A percentile compares a stretch with the other conserved stretches of the same genome.
phyloP scores from a whole-genome alignment of 768 basidiomycete genomes.

The Nidularia sp. region DNA sequence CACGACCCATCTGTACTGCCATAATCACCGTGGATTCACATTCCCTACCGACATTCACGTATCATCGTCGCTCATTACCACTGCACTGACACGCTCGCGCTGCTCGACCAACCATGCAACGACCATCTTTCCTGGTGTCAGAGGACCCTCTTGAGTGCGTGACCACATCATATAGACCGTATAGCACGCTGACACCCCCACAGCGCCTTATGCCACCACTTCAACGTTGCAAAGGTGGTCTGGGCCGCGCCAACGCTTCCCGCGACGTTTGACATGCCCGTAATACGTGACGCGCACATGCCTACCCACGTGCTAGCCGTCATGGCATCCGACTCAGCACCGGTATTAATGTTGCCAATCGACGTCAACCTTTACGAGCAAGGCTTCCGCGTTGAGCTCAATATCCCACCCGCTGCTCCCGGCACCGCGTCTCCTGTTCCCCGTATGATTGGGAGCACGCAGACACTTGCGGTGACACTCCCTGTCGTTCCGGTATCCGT shows the following conservation, averaged over 20 bases:
- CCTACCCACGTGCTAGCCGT: slow-evolving; percentile 60
- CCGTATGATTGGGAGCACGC: slow-evolving; percentile 11
- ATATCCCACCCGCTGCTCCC: slow-evolving; percentile 27
- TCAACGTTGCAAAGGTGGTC: slow-evolving; percentile 25
- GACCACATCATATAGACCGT: background rate
- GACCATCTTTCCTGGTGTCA: slow-evolving; percentile 24
- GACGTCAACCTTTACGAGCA: slow-evolving; percentile 40
- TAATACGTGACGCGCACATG: slow-evolving; percentile 37
- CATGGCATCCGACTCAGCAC: slow-evolving; percentile 23
- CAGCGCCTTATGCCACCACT: slow-evolving; percentile 44
- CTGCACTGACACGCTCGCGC: background rate
- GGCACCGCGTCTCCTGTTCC: slow-evolving; percentile 29
- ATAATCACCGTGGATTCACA: background rate
- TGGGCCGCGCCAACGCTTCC: slow-evolving; percentile 24
- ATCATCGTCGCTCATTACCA: background rate
- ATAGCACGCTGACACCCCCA: slow-evolving; percentile 1
- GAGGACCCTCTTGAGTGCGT: slow-evolving; percentile 31
- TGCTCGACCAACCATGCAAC: slow-evolving; percentile 16
- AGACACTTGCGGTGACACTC: slow-evolving; percentile 36
- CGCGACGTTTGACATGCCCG: slow-evolving; percentile 41
- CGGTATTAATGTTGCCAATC: slow-evolving; percentile 50
- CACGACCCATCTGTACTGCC: slow-evolving; percentile 4
- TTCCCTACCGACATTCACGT: background rate
- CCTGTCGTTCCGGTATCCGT: slow-evolving; percentile 47
- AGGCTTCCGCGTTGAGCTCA: slow-evolving; percentile 29